Base-by-base conservation (phyloP, 2,329 filamentous ascomycete genomes). In the Penicillium sp. region DNA sequence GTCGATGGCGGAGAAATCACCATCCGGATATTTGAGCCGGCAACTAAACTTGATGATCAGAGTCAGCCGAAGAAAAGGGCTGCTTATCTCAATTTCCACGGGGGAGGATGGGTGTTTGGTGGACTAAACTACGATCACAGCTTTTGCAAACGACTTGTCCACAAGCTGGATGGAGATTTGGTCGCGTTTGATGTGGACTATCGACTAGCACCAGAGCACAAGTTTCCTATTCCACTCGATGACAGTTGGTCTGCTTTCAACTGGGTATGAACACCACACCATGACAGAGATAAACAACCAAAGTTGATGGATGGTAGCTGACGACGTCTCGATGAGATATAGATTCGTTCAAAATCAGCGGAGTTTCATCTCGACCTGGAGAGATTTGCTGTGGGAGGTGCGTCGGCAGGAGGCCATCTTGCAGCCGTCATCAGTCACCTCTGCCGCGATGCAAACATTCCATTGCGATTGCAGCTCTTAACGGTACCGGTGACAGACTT, bases 161-260 rank as follows among this genome's bases (percentile, higher is more conserved):
- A 74, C 54, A 65, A 60, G 6, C 65, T 73, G 29, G 68, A 73
- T 14, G 67, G 72, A n/a, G 67, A 71, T 14, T 56, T 73, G 40
- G 75, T 78, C 14, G 74, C 64, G 1, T 75, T 79, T 57, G 76
- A 78, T 56, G 72, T 78, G 22, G 75, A 77, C 53, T 78, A 78
- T 52, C 69, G 73, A 29, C 63, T 76, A 36, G 70, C 74, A 2
- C 74, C 73, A 6, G 74, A 77, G 56, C 50, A 72, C 56, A 67
- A 58, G 18, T 75, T 69, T 55, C 74, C 75, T 0, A 68, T 70
- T 32, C 66, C 71, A 0, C 61, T 75, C 16, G 66, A 76, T 10
- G 73, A 77, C 59, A 72, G 72, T 55, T 76, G 72, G 71, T 44
- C 62, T 1, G 74, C 72, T 8, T 70, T 76, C 40, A 70, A 73